Evolutionary conservation across 441 rosid species (phyloP), one percentile per base, ranked within the genome.

Genomic region (Pelargonium citronellum): DNA sequence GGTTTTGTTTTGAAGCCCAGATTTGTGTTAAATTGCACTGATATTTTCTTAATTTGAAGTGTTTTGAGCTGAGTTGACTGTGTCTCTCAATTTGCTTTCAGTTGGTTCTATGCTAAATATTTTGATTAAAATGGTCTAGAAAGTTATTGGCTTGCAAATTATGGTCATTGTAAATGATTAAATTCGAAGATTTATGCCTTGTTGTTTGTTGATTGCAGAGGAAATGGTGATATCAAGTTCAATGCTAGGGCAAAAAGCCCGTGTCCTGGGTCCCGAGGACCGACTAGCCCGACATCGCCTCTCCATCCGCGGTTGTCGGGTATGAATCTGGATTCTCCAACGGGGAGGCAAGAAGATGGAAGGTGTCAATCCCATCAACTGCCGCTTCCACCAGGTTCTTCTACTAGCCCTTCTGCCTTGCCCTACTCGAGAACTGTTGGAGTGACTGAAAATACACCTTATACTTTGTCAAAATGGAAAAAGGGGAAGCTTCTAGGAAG

Each of bases 371-470:
- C 82, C 63, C 98, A 91, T 68, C 92, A 83, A 17, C 77, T 94
- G 80, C 98, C 98, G 80, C 87, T 90, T 41, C 98, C 98, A 1
- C 98, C 98, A 0, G 86, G 87, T 77, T 91, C 98, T 73, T 96
- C 98, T 30, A 86, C 85, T 27, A 91, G 96, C 73, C 91, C 95
- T 37, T 73, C 96, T 64, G 81, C 94, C 58, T 72, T 85, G 72
- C 71, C 84, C n/a, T 71, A 78, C 74, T 66, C 82, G 34, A 80
- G 87, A 78, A 68, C 70, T 30, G 22, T 68, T 62, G 89, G 79
- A 51, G 75, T 69, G 68, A 70, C 77, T 69, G 88, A 86, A 61
- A 80, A 47, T 64, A 15, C 84, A 1, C 57, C 77, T 70, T 37
- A 12, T 61, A 78, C 83, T 39, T 64, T 81, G 44, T 84, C 98